phyloP scores from a whole-genome alignment of 2,329 filamentous ascomycete genomes.

The Fusarium papillatum region DNA sequence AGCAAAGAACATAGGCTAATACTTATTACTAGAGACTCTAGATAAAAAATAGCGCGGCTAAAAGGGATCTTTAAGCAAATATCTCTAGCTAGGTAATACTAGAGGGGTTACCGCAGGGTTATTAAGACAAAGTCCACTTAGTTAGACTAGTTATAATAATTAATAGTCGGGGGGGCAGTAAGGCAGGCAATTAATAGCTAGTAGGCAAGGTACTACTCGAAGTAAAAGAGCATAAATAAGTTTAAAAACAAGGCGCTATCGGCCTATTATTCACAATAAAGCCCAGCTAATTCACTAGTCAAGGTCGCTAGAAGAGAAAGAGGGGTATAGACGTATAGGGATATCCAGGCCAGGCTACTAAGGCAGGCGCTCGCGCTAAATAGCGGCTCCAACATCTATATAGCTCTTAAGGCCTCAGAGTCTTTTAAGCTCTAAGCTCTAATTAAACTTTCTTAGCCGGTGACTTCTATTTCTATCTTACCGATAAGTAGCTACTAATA shows the following conservation, averaged over 20 bases:
- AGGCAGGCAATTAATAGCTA: conserved; percentile 44
- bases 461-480: too few species aligned
- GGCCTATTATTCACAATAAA: conserved; percentile 46
- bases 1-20: conserved; percentile 64
- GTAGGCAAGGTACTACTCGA: conserved; percentile 41
- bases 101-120: conserved; percentile 45
- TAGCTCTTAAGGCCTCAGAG: too few species aligned
- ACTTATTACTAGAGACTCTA: conserved; percentile 54
- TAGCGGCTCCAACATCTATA: too few species aligned
- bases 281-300: conserved; percentile 42
- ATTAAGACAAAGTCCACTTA: conserved; percentile 37
- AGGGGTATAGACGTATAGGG: too few species aligned
- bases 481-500: too few species aligned
- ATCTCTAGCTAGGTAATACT: conserved; percentile 63
- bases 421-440: too few species aligned
- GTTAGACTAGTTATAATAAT: conserved; percentile 41
- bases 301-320: conserved; percentile 2
- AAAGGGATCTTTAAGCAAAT: conserved; percentile 63
- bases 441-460: too few species aligned
- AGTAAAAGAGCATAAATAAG: conserved; percentile 38
- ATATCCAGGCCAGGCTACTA: too few species aligned
- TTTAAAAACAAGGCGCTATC: conserved; percentile 43
- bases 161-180: conserved; percentile 39
- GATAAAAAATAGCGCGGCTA: conserved; percentile 56
- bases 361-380: too few species aligned